Evolutionary conservation across 1,284 basidiomycete genomes (phyloP), one percentile per base, ranked within the genome.

Genomic region (Marasmius tenuissimus): DNA sequence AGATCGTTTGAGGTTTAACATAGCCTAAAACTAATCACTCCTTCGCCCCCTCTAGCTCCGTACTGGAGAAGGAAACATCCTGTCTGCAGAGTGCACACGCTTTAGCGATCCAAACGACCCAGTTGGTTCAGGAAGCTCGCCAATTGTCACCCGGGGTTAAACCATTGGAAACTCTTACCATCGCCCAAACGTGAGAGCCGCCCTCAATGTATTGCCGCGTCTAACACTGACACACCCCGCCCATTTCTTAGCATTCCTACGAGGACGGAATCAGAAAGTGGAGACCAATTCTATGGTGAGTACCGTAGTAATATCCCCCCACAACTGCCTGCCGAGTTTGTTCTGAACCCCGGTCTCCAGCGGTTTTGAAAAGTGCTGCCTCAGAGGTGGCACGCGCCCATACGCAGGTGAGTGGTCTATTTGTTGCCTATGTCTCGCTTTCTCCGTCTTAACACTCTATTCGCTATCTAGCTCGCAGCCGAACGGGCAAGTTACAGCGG

Each of bases 251-350:
- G 62, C 16, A 4, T 60, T 18, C 62, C 62, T n/a, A 14, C 38
- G 3, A 54, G 62, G 33, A 53, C 51, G 22, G 62, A 63, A 47
- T 57, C 51, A 16, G 55, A 54, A 12, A 53, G 48, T 37, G 52
- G 34, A 12, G 52, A 54, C 22, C 55, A 49, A 35, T 63, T 63
- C 38, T 59, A 63, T 63, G 62, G 62, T 63, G 35, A 7, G 62
- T 60, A 12, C 34, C 39, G 8, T 22, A 18, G 11, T 38, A 33
- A 20, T 48, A 22, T 34, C 20, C 37, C 20, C 37, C 51, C 33
- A 1, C 18, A 34, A 57, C 7, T 35, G 34, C 39, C 45, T 8
- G 18, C 14, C 27, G 39, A 53, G n/a, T 18, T n/a, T 35, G 50
- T n/a, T 34, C 34, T 18, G 42, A n/a, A 47, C 7, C 45, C 7